Conservation (phyloP, 1,284 basidiomycete species). For the Apiotrichum brassicae region DNA sequence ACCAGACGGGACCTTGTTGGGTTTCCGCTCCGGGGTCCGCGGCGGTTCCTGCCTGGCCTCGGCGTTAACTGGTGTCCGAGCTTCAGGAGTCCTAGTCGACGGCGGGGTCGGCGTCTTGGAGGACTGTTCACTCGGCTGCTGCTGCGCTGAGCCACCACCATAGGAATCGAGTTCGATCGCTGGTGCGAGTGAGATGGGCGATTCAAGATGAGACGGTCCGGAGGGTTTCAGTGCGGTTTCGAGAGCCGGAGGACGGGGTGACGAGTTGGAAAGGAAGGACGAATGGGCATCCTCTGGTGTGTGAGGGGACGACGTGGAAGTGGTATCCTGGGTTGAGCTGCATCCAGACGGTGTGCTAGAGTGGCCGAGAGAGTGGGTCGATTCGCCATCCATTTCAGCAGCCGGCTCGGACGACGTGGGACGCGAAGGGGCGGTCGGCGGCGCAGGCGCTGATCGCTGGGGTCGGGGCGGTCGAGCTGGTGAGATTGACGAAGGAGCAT, state of each 20-base stretch:
- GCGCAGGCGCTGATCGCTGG: too few relatives aligned
- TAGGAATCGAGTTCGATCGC: too few relatives aligned
- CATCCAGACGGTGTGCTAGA: conserved; percentile 41
- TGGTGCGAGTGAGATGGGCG: conserved; percentile 8
- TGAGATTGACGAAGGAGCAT: background rate
- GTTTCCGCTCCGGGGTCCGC: background rate
- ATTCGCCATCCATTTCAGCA: conserved; percentile 4
- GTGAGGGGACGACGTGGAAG: conserved; percentile 39
- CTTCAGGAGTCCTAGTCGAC: background rate
- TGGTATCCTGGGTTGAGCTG: conserved; percentile 37
- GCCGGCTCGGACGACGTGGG: background rate
- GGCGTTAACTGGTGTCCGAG: background rate
- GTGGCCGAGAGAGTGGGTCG: conserved; percentile 29
- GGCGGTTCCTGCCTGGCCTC: background rate
- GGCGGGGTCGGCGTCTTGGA: background rate
- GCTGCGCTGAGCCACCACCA: too few relatives aligned
- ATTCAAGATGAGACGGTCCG: background rate
- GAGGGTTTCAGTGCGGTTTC: background rate
- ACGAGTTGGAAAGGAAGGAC: conserved; percentile 4
- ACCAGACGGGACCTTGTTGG: background rate
- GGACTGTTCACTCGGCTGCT: background rate
- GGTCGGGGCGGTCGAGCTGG: too few relatives aligned
- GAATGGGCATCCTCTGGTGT: conserved; percentile 30
- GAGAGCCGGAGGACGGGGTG: background rate
- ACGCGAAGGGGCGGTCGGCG: background rate